Evolutionary conservation across 345 rosid species (phyloP).

Genomic region (Punica granatum): DNA sequence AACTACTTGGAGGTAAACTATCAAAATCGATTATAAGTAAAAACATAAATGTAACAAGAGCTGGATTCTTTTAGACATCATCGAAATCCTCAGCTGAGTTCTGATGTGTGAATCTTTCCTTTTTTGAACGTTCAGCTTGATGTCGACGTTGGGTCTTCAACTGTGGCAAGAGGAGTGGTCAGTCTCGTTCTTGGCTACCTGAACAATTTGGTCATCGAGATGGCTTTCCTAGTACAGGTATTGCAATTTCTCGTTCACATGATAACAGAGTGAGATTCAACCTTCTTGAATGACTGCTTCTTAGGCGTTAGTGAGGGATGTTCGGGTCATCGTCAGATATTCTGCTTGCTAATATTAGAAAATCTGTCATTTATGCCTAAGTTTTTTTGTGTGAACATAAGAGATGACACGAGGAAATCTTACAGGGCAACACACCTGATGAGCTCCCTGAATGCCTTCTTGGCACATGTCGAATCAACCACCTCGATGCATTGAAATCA

Average conservation of each 20-base stretch:
- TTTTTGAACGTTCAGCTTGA: conserved; percentile 40
- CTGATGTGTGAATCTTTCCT: not conserved
- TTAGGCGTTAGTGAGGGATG: not conserved
- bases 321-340: not conserved
- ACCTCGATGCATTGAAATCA: conserved; percentile 61
- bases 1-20: conserved; percentile 75
- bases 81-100: not conserved
- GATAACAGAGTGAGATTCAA: not conserved
- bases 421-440: conserved; percentile 75
- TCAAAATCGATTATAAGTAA: not conserved
- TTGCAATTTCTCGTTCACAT: not conserved
- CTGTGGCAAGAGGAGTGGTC: conserved; percentile 78
- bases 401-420: not conserved
- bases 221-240: conserved; percentile 95
- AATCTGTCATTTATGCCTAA: too few species aligned
- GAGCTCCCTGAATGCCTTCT: conserved; percentile 84
- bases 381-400: too few species aligned
- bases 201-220: conserved; percentile 73
- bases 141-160: conserved; percentile 84
- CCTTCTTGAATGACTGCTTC: not conserved
- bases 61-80: not conserved
- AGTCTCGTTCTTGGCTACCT: conserved; percentile 82
- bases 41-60: not conserved
- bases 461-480: conserved; percentile 76
- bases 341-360: not conserved